These are phyloP conservation scores for Fusarium graminum DNA, from an alignment of 2,329 filamentous ascomycete species.

Conservation along the genomic window DNA sequence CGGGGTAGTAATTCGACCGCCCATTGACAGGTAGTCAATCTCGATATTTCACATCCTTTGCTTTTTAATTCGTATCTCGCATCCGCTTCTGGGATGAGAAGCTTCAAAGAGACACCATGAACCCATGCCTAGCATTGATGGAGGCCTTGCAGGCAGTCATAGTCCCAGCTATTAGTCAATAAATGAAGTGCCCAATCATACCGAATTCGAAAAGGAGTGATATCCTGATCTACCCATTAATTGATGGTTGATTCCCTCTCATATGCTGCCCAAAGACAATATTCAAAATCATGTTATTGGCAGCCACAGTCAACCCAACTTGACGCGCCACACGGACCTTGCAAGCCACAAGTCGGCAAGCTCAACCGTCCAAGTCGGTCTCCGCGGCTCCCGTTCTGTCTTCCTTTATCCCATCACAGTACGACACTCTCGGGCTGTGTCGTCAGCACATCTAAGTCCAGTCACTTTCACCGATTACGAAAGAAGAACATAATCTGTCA, in stretches of 20 bases:
- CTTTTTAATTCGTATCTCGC: background rate
- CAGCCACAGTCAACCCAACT: constrained; percentile 19
- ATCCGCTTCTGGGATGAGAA: background rate
- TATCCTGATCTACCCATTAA: background rate
- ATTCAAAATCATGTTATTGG: too few relatives aligned
- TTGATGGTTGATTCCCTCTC: background rate
- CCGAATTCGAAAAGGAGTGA: background rate
- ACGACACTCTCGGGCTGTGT: constrained; percentile 11
- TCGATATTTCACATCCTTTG: background rate
- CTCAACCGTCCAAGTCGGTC: constrained; percentile 19
- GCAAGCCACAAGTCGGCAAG: constrained; percentile 21
- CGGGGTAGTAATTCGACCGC: constrained; percentile 22
- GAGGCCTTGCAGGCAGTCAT: background rate
- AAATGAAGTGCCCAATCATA: background rate
- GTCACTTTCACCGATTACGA: background rate
- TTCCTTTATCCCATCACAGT: constrained; percentile 11
- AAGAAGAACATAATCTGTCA: background rate
- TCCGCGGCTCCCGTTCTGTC: constrained; percentile 32
- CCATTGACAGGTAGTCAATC: constrained; percentile 4
- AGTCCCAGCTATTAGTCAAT: background rate
- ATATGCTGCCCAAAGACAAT: background rate
- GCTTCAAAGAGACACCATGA: background rate
- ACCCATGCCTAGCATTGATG: background rate
- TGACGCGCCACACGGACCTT: constrained; percentile 13
- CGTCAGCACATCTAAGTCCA: constrained; percentile 12